Base-by-base conservation (phyloP, 2,329 filamentous ascomycete genomes). In the Clonostachys rosea region DNA sequence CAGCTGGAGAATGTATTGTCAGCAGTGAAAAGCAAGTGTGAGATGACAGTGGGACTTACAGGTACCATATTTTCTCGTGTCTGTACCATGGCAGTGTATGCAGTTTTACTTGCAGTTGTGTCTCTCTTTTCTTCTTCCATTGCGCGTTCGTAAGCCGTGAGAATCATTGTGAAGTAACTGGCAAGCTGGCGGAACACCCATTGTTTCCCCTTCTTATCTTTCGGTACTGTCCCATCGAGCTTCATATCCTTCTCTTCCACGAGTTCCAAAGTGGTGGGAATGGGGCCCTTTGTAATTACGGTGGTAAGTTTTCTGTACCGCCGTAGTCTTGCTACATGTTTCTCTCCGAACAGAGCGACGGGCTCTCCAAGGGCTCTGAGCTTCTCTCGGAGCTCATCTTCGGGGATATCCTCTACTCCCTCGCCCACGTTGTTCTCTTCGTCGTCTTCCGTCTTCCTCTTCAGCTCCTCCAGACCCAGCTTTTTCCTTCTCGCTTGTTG, bases 91-190 rank as follows among this genome's bases (percentile, higher is more conserved):
- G 89, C 87, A 59, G 80, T 86, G 56, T 87, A 84, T 6, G 94
- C 94, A 52, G 84, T 82, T 59, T 89, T 90, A 57, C 91, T 90
- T 17, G 89, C 83, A 54, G 84, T 86, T 30, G 88, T 91, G 46
- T 83, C 77, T 30, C 66, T 65, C 56, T 67, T 71, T 60, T 79
- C 71, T 50, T 84, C 81, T 56, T 87, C 81, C 57, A 99, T 79
- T 6, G 91, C 91, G 39, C 71, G 62, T 57, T 91, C 83, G 86
- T 95, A 99, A 65, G 95, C 92, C 41, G 77, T 80, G 49, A 99
- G 73, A n/a, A 99, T 83, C 83, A 99, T 90, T 46, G 89, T 95
- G 71, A 99, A 97, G 73, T 96, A 99, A 43, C 89, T 94, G 17
- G 88, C 89, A 47, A 99, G 76, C 66, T 99, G 92, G 11, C 92